A percentile compares a stretch with the other conserved stretches of the same genome.
Evolutionary conservation across 495 filamentous ascomycete genomes (phyloP).

Genomic region (Penicillium paxilli): DNA sequence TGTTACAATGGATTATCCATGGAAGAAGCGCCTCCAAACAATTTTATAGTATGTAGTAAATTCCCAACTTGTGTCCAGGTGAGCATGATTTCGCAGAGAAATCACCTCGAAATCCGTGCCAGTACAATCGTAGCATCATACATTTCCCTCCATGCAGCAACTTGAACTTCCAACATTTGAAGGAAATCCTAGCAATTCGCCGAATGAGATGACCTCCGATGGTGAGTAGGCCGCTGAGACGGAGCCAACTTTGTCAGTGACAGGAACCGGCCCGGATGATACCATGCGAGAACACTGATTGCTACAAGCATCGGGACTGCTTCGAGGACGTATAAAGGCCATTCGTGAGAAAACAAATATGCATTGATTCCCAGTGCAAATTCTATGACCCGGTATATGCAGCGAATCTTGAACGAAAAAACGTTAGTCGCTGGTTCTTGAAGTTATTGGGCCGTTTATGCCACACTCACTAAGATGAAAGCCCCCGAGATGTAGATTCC

Average conservation of each 20-base stretch:
- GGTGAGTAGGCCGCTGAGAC: not conserved
- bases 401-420: not conserved
- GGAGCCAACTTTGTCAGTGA: not conserved
- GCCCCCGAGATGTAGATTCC: not conserved
- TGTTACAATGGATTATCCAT: too few relatives aligned
- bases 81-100: too few relatives aligned
- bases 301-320: conserved; percentile 37
- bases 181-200: not conserved
- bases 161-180: not conserved
- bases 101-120: too few relatives aligned
- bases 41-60: too few relatives aligned
- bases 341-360: conserved; percentile 37
- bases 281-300: conserved; percentile 27
- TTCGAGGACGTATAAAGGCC: conserved; percentile 41
- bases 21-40: too few relatives aligned
- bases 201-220: not conserved
- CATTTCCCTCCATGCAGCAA: too few relatives aligned
- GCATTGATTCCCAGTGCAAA: conserved; percentile 34
- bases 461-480: not conserved
- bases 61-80: too few relatives aligned
- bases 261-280: conserved; percentile 22
- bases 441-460: not conserved
- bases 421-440: not conserved
- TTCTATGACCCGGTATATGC: conserved; percentile 35
- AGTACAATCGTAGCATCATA: too few relatives aligned